A percentile compares a stretch with the other conserved stretches of the same genome.
phyloP scores from a whole-genome alignment of 2,329 filamentous ascomycete genomes.

The Neofusicoccum sp. region DNA sequence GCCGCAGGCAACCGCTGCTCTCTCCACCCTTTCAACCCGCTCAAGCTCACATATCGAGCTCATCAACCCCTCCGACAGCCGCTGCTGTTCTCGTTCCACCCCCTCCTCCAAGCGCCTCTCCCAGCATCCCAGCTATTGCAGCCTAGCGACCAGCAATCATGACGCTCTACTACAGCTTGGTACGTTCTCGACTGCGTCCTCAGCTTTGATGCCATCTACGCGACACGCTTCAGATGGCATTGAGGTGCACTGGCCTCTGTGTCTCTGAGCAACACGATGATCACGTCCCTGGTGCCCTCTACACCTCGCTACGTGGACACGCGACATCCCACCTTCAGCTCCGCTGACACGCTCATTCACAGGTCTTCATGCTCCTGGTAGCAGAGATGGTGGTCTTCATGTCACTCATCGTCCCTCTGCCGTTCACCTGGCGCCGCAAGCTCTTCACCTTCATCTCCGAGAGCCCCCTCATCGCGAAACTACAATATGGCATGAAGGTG shows the following conservation, averaged over 20 bases:
- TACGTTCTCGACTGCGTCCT: constrained; percentile 46
- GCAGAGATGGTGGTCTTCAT: constrained; percentile 82
- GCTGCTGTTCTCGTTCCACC: constrained; percentile 30
- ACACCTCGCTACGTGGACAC: constrained; percentile 26
- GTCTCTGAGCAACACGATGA: constrained; percentile 36
- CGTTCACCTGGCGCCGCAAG: constrained; percentile 81
- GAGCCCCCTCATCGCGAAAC: constrained; percentile 79
- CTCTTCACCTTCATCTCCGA: constrained; percentile 97
- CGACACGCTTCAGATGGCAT: not conserved
- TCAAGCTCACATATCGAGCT: not conserved
- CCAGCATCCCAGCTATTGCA: not conserved
- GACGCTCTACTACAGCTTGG: constrained; percentile 71
- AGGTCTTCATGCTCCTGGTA: constrained; percentile 85
- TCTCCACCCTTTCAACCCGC: not conserved
- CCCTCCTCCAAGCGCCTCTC: not conserved
- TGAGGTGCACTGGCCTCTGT: not conserved
- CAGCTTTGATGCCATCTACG: constrained; percentile 22
- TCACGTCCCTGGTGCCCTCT: constrained; percentile 49
- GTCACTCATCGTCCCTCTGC: constrained; percentile 81
- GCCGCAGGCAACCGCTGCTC: constrained; percentile 1
- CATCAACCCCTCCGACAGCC: not conserved
- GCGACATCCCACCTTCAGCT: not conserved
- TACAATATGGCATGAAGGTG: constrained; percentile 97
- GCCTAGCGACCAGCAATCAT: constrained; percentile 49
- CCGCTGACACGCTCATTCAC: not conserved